phyloP scores from a whole-genome alignment of 768 basidiomycete genomes.

The Suillus americanus region DNA sequence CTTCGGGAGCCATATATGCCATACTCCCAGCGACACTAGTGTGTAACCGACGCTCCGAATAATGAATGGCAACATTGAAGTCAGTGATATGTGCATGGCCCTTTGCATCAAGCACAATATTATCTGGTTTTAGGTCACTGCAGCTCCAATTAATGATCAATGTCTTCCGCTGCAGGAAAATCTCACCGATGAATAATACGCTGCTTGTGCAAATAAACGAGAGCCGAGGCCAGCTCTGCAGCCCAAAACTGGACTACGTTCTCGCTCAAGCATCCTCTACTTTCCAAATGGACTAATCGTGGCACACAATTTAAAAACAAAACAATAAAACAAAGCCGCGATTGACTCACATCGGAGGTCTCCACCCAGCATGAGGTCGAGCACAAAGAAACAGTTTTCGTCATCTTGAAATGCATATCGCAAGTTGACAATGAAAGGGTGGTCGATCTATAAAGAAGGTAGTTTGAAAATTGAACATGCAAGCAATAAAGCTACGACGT shows the following conservation, averaged over 20 bases:
- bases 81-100: conserved; percentile 98
- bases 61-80: conserved; percentile 99
- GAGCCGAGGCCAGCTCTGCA: conserved; percentile 80
- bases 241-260: conserved; percentile 82
- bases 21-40: conserved; percentile 96
- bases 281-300: conserved; percentile 77
- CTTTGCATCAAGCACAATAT: conserved; percentile 88
- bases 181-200: conserved; percentile 92
- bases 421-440: conserved; percentile 86
- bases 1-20: conserved; percentile 99
- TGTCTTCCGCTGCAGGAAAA: neutral
- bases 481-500: conserved; percentile 9
- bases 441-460: conserved; percentile 61
- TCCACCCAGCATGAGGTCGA: conserved; percentile 95
- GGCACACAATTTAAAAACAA: conserved; percentile 1
- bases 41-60: conserved; percentile 83
- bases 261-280: conserved; percentile 65
- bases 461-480: conserved; percentile 13
- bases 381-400: conserved; percentile 95
- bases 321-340: conserved; percentile 2
- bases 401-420: conserved; percentile 98
- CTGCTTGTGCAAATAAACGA: conserved; percentile 88
- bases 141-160: conserved; percentile 10
- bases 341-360: conserved; percentile 79
- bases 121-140: conserved; percentile 97